phyloP scores from a whole-genome alignment of 129 eudicot genomes.

The Flaveria brownii region DNA sequence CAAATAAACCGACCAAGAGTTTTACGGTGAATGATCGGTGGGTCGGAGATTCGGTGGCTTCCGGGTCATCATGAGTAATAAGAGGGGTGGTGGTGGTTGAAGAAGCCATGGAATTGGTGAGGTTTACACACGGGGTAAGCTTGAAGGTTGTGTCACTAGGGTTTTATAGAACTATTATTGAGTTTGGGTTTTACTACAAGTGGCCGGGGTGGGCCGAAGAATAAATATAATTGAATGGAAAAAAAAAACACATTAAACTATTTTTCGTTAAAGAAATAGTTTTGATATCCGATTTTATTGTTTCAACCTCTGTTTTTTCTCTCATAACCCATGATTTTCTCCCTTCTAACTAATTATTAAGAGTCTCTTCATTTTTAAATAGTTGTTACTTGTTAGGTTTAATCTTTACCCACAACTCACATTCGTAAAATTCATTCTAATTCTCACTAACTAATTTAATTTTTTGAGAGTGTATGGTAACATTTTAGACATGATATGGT shows the following conservation, averaged over 20 bases:
- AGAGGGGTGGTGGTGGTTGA: background rate
- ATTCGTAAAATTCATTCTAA: too few species aligned
- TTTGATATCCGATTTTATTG: background rate
- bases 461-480: too few species aligned
- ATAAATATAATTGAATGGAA: background rate
- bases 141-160: background rate
- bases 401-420: too few species aligned
- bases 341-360: background rate
- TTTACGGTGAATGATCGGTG: background rate
- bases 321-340: background rate
- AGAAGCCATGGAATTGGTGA: background rate
- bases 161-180: background rate
- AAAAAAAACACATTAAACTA: background rate
- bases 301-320: background rate
- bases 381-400: background rate
- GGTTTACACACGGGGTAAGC: background rate
- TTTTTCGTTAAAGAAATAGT: too few species aligned
- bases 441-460: too few species aligned
- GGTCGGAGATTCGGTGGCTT: background rate
- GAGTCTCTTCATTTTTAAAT: background rate
- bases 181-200: too few species aligned
- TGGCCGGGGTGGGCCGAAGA: background rate
- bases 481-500: too few species aligned
- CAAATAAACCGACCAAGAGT: conserved; percentile 12
- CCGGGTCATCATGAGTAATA: too few species aligned